Evolutionary conservation across 768 basidiomycete species (phyloP), one percentile per base, ranked within the genome.

Genomic region (Auriculariales sp.): DNA sequence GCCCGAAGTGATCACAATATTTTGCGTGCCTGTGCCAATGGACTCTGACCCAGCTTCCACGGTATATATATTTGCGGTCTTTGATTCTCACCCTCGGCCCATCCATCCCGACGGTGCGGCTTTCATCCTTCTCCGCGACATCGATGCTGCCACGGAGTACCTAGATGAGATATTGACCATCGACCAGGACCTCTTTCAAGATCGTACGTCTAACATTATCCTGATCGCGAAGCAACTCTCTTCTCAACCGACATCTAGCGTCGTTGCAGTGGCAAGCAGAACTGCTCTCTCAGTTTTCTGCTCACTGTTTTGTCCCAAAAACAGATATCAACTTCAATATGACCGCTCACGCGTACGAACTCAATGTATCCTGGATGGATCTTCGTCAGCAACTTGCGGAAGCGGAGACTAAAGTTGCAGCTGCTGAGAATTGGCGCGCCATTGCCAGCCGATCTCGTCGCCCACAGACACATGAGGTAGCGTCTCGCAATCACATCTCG

Each of bases 81-180:
- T 83, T 52, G 81, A 83, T 62, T 80, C 81, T 2, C 81, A 83
- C 57, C 71, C 78, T 4, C 70, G 82, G 10, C 70, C 75, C 0
- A 49, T 56, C 5, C 69, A 67, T 17, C 75, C 80, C 0, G 53
- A 69, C 28, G 82, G 83, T 4, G 72, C 79, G 2, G 81, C 75
- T 0, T 70, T 81, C 47, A 71, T 74, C 31, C 62, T 82, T 53
- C 74, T 68, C 55, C 62, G 68, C 1, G 75, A 71, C 4, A 49
- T 74, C 5, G 66, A 70, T 19, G 59, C 54, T 3, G 65, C 72
- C 1, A 72, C 75, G 2, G 46, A 55, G 14, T 70, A 72, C 46
- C 64, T 82, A 45, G 61, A 66, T 17, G 57, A 67, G 0, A 67
- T 79, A 31, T 63, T 83, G 29, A 68, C 69, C 5, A 66, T 74